Conservation (phyloP, 768 basidiomycete species). For the Trametes elegans region DNA sequence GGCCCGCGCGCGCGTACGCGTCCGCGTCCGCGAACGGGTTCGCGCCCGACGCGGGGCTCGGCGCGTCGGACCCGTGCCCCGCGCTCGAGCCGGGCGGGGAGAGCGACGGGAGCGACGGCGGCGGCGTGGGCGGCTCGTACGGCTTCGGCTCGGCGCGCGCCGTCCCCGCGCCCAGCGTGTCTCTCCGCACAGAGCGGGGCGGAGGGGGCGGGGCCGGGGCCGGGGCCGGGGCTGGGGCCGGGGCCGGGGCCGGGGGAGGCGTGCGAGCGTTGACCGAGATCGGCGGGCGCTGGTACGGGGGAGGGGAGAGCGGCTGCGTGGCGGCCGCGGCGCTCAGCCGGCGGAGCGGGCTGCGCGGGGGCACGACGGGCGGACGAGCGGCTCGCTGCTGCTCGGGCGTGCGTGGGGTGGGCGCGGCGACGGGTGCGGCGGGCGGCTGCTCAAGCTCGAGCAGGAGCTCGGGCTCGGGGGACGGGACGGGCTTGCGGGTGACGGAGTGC, state of each 20-base stretch:
- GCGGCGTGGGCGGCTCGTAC: slow-evolving; percentile 41
- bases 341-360: slow-evolving; percentile 22
- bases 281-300: not conserved
- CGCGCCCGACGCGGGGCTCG: not conserved
- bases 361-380: slow-evolving; percentile 13
- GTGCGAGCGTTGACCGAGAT: not conserved
- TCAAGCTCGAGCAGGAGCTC: not conserved
- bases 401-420: slow-evolving; percentile 7
- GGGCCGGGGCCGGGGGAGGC: too few species aligned
- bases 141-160: slow-evolving; percentile 1
- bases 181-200: not conserved
- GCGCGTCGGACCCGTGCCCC: slow-evolving; percentile 2
- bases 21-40: slow-evolving; percentile 14
- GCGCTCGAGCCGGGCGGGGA: slow-evolving; percentile 9
- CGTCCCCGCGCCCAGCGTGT: not conserved
- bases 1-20: not conserved
- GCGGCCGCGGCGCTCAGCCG: slow-evolving; percentile 4
- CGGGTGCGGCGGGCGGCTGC: not conserved
- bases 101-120: slow-evolving; percentile 40
- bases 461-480: slow-evolving; percentile 7
- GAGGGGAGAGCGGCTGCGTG: slow-evolving; percentile 9
- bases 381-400: slow-evolving; percentile 7
- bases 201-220: not conserved
- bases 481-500: slow-evolving; percentile 7
- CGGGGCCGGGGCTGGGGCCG: not conserved